Conservation (phyloP, 345 rosid species). For the Camelina laxa region DNA sequence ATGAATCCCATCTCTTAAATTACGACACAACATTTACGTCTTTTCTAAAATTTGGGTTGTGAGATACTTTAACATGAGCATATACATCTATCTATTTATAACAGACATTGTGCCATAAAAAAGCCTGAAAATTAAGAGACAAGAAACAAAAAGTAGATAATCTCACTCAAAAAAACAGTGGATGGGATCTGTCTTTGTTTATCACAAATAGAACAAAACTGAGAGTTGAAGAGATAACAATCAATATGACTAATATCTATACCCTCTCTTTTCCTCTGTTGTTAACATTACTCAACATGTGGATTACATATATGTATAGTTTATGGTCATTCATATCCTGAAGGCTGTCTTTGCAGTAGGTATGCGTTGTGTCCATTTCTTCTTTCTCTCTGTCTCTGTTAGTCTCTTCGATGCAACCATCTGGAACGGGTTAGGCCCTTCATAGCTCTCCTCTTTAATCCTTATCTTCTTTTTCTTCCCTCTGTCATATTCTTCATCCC, state of each 20-base stretch:
- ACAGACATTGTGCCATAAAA: neutral
- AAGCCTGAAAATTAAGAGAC: neutral
- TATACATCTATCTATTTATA: neutral
- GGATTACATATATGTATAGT: constrained; percentile 26
- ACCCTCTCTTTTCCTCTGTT: constrained; percentile 27
- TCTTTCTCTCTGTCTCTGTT: constrained; percentile 37
- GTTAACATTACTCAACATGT: constrained; percentile 37
- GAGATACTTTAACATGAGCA: neutral
- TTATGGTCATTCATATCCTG: constrained; percentile 33
- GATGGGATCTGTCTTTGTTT: neutral
- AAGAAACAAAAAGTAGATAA: neutral
- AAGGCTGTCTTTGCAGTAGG: constrained; percentile 35
- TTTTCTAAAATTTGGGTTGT: neutral
- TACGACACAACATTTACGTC: neutral
- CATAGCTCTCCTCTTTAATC: constrained; percentile 47
- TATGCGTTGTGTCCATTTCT: constrained; percentile 35
- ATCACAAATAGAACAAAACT: constrained; percentile 37
- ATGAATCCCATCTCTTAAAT: neutral
- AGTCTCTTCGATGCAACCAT: constrained; percentile 55
- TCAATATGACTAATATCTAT: neutral
- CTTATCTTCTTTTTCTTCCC: constrained; percentile 90
- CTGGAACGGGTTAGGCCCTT: constrained; percentile 84
- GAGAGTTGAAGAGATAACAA: constrained; percentile 33
- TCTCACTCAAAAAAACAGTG: constrained; percentile 17
- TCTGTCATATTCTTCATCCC: constrained; percentile 97